Evolutionary conservation across 805 yeast species (phyloP).

Genomic region (Scheffersomyces spartinae): DNA sequence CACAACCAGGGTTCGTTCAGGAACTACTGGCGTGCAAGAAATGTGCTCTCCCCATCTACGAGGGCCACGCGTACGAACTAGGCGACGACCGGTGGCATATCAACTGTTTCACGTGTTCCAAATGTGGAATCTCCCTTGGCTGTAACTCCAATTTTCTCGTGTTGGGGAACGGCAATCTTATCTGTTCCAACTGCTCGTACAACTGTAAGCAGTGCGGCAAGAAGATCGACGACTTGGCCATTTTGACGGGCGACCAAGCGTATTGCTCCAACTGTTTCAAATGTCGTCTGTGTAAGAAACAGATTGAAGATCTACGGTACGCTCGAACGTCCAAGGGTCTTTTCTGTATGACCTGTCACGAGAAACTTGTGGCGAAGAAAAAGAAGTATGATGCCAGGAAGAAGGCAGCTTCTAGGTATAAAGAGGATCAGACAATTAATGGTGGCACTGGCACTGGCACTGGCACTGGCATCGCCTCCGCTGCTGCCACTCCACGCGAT

Average conservation of each 20-base stretch:
- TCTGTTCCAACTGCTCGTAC: conserved; percentile 89
- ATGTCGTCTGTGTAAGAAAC: conserved; percentile 77
- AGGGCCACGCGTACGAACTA: conserved; percentile 90
- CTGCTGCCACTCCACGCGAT: too few relatives aligned
- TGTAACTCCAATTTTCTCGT: conserved; percentile 86
- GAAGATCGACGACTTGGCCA: conserved; percentile 87
- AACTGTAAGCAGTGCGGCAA: conserved; percentile 75
- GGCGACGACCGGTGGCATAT: conserved; percentile 96
- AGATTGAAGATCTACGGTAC: conserved; percentile 79
- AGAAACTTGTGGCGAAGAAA: conserved; percentile 65
- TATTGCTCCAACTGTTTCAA: conserved; percentile 85
- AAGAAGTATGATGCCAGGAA: conserved; percentile 45
- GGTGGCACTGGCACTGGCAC: too few relatives aligned
- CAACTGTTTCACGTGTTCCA: conserved; percentile 82
- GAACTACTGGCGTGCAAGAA: conserved; percentile 29
- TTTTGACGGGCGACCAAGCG: conserved; percentile 89
- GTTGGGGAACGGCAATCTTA: conserved; percentile 82
- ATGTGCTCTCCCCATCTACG: conserved; percentile 43
- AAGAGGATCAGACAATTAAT: too few relatives aligned
- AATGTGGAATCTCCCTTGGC: conserved; percentile 67
- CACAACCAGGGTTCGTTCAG: too few relatives aligned
- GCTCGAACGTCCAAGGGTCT: conserved; percentile 90
- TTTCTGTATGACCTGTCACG: conserved; percentile 90
- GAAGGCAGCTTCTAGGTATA: too few relatives aligned
- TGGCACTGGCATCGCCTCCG: too few relatives aligned